These are phyloP conservation scores for Orbilia javanica DNA, from an alignment of 2,329 filamentous ascomycete genomes.

Conservation along the genomic window DNA sequence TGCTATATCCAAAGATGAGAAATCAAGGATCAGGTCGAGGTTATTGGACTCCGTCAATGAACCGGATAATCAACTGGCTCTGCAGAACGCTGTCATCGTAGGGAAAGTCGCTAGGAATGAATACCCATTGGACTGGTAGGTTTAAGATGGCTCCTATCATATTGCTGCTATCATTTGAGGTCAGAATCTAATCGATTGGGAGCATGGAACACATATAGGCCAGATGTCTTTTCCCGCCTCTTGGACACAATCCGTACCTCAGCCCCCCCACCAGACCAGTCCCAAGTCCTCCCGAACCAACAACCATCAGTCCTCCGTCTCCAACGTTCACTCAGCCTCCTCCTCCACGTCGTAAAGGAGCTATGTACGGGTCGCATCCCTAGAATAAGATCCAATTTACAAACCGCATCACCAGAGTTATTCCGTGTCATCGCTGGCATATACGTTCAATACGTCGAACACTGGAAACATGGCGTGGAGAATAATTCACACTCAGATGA, in stretches of 20 bases:
- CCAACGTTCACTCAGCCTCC: constrained; percentile 78
- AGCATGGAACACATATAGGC: constrained; percentile 63
- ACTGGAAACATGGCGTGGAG: constrained; percentile 76
- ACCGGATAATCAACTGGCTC: constrained; percentile 78
- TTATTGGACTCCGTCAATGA: constrained; percentile 83
- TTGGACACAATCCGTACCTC: constrained; percentile 75
- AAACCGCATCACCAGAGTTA: constrained; percentile 83
- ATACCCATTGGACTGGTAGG: constrained; percentile 84
- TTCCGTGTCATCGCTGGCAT: constrained; percentile 83
- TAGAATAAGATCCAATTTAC: constrained; percentile 80
- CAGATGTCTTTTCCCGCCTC: constrained; percentile 73
- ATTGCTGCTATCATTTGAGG: too few species aligned
- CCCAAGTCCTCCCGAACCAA: constrained; percentile 70
- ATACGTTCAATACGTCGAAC: constrained; percentile 78
- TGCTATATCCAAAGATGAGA: constrained; percentile 77
- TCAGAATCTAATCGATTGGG: not conserved
- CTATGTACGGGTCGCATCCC: constrained; percentile 82
- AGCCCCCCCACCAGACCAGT: constrained; percentile 63
- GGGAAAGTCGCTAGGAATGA: constrained; percentile 91
- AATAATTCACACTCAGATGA: constrained; percentile 71
- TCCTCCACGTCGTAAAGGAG: constrained; percentile 91
- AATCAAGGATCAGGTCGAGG: constrained; percentile 78
- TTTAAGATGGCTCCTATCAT: too few species aligned
- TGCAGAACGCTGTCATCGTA: constrained; percentile 88
- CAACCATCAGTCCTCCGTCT: constrained; percentile 70